phyloP scores from a whole-genome alignment of 352 stramenopile genomes.

The Phytophthora fragariae region DNA sequence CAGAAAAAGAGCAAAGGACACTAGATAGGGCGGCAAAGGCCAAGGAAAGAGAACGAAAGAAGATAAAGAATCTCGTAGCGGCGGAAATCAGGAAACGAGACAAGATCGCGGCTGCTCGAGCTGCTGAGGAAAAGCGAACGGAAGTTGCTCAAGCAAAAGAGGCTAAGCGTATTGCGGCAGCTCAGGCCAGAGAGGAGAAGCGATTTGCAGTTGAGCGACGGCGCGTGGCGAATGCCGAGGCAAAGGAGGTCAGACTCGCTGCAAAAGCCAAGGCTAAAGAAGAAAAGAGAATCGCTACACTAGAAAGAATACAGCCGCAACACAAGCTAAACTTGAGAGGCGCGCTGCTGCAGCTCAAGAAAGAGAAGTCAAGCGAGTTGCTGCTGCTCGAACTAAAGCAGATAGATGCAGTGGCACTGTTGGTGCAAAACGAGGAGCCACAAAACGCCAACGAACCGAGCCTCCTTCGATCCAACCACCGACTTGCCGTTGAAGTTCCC shows the following conservation, averaged over 20 bases:
- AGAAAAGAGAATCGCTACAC: not conserved
- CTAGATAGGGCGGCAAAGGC: not conserved
- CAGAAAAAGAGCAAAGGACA: not conserved
- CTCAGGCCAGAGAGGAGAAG: not conserved
- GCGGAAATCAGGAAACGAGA: too few relatives aligned
- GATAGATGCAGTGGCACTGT: not conserved
- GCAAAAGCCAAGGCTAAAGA: not conserved
- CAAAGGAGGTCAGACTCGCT: not conserved
- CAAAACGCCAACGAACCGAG: too few relatives aligned
- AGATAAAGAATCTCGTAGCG: not conserved
- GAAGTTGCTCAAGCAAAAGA: not conserved
- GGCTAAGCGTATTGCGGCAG: not conserved
- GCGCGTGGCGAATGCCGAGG: not conserved
- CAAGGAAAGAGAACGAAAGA: not conserved
- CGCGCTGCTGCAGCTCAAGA: not conserved
- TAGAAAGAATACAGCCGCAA: too few relatives aligned
- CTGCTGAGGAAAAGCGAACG: not conserved
- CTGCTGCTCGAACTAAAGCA: not conserved
- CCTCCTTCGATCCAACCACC: too few relatives aligned
- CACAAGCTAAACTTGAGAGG: not conserved
- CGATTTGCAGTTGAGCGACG: not conserved
- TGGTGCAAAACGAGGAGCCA: too few relatives aligned
- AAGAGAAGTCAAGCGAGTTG: not conserved
- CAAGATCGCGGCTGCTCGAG: not conserved
- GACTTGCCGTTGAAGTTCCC: not conserved